Conservation (phyloP, 2,329 filamentous ascomycete genomes). For the Phialophora chinensis region DNA sequence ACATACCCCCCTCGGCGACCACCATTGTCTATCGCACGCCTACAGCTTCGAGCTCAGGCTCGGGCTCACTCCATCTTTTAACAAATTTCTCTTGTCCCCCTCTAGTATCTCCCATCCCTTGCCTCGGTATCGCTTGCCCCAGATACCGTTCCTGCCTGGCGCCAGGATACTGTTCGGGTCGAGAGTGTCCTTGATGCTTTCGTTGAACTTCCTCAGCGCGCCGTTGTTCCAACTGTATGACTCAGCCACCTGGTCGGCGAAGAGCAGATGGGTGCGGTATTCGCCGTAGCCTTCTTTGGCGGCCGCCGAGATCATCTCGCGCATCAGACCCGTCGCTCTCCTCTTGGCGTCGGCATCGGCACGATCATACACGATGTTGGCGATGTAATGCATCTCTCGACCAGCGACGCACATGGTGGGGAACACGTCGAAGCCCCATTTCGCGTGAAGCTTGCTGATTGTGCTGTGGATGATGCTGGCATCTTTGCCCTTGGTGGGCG, state of each 20-base stretch:
- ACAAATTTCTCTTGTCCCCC: constrained; percentile 31
- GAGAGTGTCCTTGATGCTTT: constrained; percentile 55
- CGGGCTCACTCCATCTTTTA: constrained; percentile 30
- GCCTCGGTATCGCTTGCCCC: constrained; percentile 39
- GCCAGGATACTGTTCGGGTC: constrained; percentile 58
- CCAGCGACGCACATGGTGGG: constrained; percentile 39
- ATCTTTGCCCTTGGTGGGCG: constrained; percentile 43
- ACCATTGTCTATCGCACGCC: not conserved
- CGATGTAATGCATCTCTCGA: constrained; percentile 46
- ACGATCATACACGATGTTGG: constrained; percentile 46
- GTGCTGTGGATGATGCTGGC: constrained; percentile 41
- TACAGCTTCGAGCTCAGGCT: constrained; percentile 19
- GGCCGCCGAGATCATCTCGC: constrained; percentile 47
- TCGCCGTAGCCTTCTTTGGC: constrained; percentile 53
- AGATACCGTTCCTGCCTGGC: constrained; percentile 56
- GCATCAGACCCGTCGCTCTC: constrained; percentile 42
- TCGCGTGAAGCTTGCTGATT: constrained; percentile 39
- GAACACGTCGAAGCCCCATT: constrained; percentile 38
- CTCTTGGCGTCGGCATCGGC: constrained; percentile 39
- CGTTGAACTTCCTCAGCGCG: constrained; percentile 52
- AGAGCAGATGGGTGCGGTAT: constrained; percentile 55
- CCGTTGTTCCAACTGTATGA: constrained; percentile 53
- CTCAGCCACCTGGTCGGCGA: constrained; percentile 54
- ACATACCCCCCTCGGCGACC: not conserved
- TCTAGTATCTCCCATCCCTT: constrained; percentile 35